Percentiles rank a stretch among this genome's conserved stretches.
These are phyloP conservation scores for Gryganskiella cystojenkinii DNA, from an alignment of 192 early-diverging fungal species.

Conservation along the genomic window DNA sequence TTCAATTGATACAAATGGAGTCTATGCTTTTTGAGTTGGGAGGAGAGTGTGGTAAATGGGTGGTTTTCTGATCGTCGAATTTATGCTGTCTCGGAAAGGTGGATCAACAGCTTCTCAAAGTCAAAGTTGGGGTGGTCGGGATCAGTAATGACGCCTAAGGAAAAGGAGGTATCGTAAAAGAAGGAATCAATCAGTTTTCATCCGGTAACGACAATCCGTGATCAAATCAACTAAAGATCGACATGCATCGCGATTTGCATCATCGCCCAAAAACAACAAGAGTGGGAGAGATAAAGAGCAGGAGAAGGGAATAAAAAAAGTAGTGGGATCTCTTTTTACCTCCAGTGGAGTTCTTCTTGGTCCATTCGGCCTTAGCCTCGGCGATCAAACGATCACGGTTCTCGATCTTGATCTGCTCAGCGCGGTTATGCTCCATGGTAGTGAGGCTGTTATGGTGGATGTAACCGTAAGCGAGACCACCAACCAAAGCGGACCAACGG, in stretches of 20 bases:
- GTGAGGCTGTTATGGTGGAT: conserved; percentile 63
- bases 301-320: too few relatives aligned
- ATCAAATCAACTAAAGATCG: too few relatives aligned
- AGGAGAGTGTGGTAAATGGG: too few relatives aligned
- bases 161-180: neutral
- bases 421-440: conserved; percentile 55
- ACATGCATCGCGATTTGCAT: too few relatives aligned
- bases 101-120: conserved; percentile 64
- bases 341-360: conserved; percentile 66
- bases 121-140: conserved; percentile 69
- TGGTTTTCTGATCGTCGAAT: too few relatives aligned
- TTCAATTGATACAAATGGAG: too few relatives aligned
- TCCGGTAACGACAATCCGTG: too few relatives aligned
- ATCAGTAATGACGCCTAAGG: conserved; percentile 60
- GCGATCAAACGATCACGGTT: conserved; percentile 74
- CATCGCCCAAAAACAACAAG: too few relatives aligned
- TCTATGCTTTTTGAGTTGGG: too few relatives aligned
- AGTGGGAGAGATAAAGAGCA: neutral
- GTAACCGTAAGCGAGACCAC: conserved; percentile 66
- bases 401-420: conserved; percentile 59
- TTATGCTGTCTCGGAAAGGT: conserved; percentile 56
- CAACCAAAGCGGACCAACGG: conserved; percentile 67
- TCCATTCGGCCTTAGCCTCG: conserved; percentile 81
- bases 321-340: too few relatives aligned
- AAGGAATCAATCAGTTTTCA: neutral